Conservation (phyloP, 495 filamentous ascomycete genomes). For the Xylaria nigripes region DNA sequence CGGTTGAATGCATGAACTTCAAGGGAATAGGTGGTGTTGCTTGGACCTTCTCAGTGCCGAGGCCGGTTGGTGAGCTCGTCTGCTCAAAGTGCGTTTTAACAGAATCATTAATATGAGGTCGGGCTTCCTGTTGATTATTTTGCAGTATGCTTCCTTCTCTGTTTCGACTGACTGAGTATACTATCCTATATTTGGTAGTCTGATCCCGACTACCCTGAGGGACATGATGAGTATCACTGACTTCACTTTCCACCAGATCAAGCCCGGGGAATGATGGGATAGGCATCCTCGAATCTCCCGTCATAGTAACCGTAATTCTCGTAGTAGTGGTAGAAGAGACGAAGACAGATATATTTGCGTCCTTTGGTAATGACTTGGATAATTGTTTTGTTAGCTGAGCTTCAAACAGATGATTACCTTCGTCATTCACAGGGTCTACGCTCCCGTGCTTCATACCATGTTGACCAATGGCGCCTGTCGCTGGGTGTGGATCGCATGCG, state of each 20-base stretch:
- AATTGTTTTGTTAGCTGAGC: slow-evolving; percentile 39
- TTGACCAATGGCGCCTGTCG: slow-evolving; percentile 43
- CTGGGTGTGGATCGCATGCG: slow-evolving; percentile 25
- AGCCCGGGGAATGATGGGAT: slow-evolving; percentile 58
- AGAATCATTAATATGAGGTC: slow-evolving; percentile 26
- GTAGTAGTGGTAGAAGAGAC: slow-evolving; percentile 57
- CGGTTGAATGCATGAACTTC: slow-evolving; percentile 15
- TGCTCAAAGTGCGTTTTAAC: slow-evolving; percentile 27
- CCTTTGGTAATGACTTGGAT: slow-evolving; percentile 33
- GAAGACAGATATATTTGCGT: slow-evolving; percentile 54
- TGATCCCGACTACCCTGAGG: slow-evolving; percentile 4
- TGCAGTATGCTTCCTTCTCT: slow-evolving; percentile 21
- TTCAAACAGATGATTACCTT: slow-evolving; percentile 35
- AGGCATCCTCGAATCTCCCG: slow-evolving; percentile 49
- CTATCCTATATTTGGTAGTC: slow-evolving; percentile 29
- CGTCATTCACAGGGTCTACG: slow-evolving; percentile 9
- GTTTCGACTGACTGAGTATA: slow-evolving; percentile 36
- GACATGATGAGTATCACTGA: slow-evolving; percentile 9
- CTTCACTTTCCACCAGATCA: slow-evolving; percentile 53
- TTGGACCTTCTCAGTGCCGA: slow-evolving; percentile 5
- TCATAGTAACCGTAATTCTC: slow-evolving; percentile 66
- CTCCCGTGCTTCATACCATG: slow-evolving; percentile 25
- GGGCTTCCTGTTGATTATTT: neutral
- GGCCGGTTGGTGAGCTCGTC: slow-evolving; percentile 7
- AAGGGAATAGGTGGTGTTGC: slow-evolving; percentile 21